Evolutionary conservation across 129 eudicot species (phyloP).

Genomic region (Solidago caesia): DNA sequence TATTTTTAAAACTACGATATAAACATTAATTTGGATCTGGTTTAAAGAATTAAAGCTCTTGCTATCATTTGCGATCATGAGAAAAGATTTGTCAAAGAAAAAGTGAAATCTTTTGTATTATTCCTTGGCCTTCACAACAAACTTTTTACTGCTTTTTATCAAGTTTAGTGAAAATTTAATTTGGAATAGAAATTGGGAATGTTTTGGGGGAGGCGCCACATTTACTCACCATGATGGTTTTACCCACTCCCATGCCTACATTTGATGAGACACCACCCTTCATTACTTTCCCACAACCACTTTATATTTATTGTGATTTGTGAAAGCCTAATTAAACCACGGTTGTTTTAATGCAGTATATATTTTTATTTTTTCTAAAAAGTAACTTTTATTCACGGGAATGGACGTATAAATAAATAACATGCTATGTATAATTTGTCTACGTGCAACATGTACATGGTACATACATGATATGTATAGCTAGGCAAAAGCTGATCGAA

Average conservation of each 20-base stretch:
- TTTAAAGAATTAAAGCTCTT: no score
- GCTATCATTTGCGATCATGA: not conserved
- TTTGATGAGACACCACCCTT: slow-evolving; percentile 28
- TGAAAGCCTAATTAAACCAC: not conserved
- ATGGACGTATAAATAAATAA: no score
- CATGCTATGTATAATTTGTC: no score
- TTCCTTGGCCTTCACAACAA: not conserved
- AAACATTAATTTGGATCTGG: no score
- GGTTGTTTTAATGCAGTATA: not conserved
- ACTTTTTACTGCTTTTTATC: not conserved
- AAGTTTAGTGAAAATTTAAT: not conserved
- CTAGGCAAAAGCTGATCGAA: no score
- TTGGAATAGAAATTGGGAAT: slow-evolving; percentile 20
- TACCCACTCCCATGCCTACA: slow-evolving; percentile 35
- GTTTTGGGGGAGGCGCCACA: slow-evolving; percentile 32
- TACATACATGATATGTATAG: no score
- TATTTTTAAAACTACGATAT: no score
- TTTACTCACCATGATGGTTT: slow-evolving; percentile 31
- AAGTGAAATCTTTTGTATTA: slow-evolving; percentile 18
- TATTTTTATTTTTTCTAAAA: no score
- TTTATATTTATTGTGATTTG: slow-evolving; percentile 14
- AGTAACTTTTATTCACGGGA: no score
- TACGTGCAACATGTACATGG: no score
- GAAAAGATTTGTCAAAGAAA: slow-evolving; percentile 11
- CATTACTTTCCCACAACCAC: slow-evolving; percentile 34